Conservation (phyloP, 768 basidiomycete species). For the Panaeolus cyanescens region DNA sequence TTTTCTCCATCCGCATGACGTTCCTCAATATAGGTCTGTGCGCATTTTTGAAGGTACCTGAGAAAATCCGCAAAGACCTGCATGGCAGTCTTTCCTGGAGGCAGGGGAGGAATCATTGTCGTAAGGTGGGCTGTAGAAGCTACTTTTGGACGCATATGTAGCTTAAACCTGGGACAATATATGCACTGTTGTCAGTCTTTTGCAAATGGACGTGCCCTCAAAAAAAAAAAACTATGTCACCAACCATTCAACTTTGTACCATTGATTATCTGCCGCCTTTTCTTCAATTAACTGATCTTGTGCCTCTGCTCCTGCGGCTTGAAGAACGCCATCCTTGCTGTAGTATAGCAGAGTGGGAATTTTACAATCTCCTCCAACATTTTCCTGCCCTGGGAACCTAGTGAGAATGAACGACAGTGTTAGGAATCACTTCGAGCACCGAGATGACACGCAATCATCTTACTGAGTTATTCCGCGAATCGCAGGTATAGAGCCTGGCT, state of each 20-base stretch:
- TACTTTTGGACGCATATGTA: constrained; percentile 34
- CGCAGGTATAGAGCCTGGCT: constrained; percentile 26
- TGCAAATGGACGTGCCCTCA: constrained; percentile 14
- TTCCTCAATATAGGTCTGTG: constrained; percentile 47
- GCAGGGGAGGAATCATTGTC: constrained; percentile 39
- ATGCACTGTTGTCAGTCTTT: constrained; percentile 6
- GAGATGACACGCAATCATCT: neutral
- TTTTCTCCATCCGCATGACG: constrained; percentile 42
- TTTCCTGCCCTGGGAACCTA: constrained; percentile 50
- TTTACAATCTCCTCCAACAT: constrained; percentile 46
- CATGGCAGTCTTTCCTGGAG: constrained; percentile 38
- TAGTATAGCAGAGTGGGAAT: constrained; percentile 53
- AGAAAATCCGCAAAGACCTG: constrained; percentile 54
- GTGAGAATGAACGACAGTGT: neutral
- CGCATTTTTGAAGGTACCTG: constrained; percentile 46
- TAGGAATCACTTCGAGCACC: neutral
- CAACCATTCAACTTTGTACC: constrained; percentile 49
- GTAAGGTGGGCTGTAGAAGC: constrained; percentile 16
- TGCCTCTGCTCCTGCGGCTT: constrained; percentile 49
- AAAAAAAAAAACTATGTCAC: constrained; percentile 20
- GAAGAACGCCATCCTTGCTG: constrained; percentile 36
- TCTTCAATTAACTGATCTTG: constrained; percentile 37
- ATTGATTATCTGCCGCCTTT: constrained; percentile 42
- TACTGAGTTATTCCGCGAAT: constrained; percentile 27
- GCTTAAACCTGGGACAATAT: constrained; percentile 34